Base-by-base conservation (phyloP, 441 rosid genomes). In the Mallotus japonicus region DNA sequence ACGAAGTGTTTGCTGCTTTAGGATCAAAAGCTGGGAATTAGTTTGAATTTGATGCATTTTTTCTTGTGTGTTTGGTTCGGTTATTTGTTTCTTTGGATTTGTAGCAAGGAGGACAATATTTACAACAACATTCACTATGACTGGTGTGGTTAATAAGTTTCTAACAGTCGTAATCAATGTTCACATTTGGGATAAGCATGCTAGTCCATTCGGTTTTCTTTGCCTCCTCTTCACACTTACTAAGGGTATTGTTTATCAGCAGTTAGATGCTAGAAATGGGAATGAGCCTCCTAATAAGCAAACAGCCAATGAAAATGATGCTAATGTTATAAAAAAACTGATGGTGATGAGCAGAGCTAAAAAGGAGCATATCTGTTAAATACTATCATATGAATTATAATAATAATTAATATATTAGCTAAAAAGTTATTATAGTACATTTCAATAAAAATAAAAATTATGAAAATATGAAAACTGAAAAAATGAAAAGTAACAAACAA, bases 101-200 rank as follows among this genome's bases (percentile, higher is more conserved):
- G 98, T 95, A 7, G 89, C 99, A n/a, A 88, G 99, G 83, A 87
- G 80, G 83, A 98, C 97, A 0, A 87, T 95, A 57, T 95, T 98
- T 5, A 98, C 99, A 4, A 95, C 98, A 0, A 98, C 99, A 4
- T 95, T 92, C 70, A 95, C 99, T 0, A 97, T 95, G 47, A 95
- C 97, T 8, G 99, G 99, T 58, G 99, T 92, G 67, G 99, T 95
- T 50, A 92, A 95, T 77, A 95, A 95, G 87, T 95, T 95, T 62
- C 94, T 95, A 55, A 95, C 97, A 0, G 97, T 95, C 75, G 88
- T 87, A 67, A 92, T 95, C 82, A 92, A 95, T 83, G 97, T 95
- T 66, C 16, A 88, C 78, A 92, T 95, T 54, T 95, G 99, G 99
- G 99, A 92, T 80, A 95, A 95, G 80, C 99, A 95, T 60, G 99